phyloP scores from a whole-genome alignment of 2,329 filamentous ascomycete species.

The Grosmannia clavigera region DNA sequence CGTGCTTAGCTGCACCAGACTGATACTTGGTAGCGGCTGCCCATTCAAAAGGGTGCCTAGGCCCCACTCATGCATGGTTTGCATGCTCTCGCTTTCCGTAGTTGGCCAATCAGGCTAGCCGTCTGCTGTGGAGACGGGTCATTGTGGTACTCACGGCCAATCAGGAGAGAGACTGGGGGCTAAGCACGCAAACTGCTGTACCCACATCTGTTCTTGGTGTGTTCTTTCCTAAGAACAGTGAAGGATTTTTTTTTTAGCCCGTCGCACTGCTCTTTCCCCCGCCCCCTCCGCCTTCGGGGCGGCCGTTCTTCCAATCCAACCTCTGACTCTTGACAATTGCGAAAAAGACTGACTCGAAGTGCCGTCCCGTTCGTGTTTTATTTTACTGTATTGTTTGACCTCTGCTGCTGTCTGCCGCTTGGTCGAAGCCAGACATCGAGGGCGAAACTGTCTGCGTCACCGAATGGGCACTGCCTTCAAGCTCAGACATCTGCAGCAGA shows the following conservation, averaged over 20 bases:
- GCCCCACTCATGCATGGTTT: constrained; percentile 1
- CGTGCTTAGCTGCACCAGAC: neutral
- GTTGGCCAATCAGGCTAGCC: neutral
- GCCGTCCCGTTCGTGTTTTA: constrained; percentile 2
- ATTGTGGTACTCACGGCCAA: neutral
- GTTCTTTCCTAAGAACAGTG: neutral
- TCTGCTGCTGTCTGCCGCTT: neutral
- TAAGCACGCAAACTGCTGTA: neutral
- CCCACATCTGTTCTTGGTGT: neutral
- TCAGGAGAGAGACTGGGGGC: neutral
- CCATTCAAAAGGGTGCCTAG: neutral
- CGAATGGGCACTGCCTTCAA: too few species aligned
- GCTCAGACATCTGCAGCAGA: too few species aligned
- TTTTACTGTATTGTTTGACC: neutral
- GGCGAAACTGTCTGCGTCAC: too few species aligned
- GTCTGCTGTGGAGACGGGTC: neutral
- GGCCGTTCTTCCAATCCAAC: constrained; percentile 8
- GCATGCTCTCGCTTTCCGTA: neutral
- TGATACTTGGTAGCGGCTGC: neutral
- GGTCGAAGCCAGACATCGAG: neutral
- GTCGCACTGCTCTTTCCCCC: constrained; percentile 7
- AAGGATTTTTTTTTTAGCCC: constrained; percentile 2
- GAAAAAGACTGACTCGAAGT: constrained; percentile 5
- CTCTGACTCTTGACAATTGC: constrained; percentile 6
- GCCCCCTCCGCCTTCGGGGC: constrained; percentile 13